Conservation (phyloP, 2,329 filamentous ascomycete genomes). For the Diaporthe sp. region DNA sequence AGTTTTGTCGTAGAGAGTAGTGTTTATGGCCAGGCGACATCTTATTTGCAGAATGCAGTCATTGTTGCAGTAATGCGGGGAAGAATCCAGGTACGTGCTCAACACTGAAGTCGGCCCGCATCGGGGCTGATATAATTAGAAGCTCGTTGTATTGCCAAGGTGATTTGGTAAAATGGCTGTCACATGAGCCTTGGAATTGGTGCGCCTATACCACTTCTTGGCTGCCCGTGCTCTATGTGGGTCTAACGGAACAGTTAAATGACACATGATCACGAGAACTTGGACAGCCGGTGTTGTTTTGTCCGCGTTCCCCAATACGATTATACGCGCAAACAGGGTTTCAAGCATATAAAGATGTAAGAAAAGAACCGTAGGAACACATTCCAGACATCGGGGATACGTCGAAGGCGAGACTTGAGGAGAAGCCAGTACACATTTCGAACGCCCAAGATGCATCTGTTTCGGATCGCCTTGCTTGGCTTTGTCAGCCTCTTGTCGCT, state of each 20-base stretch:
- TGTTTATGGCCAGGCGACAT: background rate
- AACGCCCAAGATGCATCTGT: background rate
- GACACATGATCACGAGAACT: constrained; percentile 30
- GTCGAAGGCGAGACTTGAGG: background rate
- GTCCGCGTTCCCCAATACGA: background rate
- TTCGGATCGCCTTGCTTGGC: constrained; percentile 3
- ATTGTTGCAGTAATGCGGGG: constrained; percentile 7
- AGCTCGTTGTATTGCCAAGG: constrained; percentile 15
- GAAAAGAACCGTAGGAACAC: background rate
- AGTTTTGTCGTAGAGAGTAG: too few species aligned
- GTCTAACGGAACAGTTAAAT: background rate
- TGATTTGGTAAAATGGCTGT: constrained; percentile 1
- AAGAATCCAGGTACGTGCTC: background rate
- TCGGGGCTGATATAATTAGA: constrained; percentile 13
- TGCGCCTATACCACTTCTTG: constrained; percentile 23
- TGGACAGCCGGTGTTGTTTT: background rate
- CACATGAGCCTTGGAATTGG: constrained; percentile 13
- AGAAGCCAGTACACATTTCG: background rate
- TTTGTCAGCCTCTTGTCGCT: constrained; percentile 4
- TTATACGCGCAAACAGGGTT: background rate
- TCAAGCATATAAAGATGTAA: background rate
- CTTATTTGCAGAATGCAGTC: background rate
- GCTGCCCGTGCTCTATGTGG: constrained; percentile 28
- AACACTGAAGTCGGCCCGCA: background rate
- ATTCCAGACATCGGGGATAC: background rate